Conservation (phyloP, 2,329 filamentous ascomycete species). For the Penicillium digitatum region DNA sequence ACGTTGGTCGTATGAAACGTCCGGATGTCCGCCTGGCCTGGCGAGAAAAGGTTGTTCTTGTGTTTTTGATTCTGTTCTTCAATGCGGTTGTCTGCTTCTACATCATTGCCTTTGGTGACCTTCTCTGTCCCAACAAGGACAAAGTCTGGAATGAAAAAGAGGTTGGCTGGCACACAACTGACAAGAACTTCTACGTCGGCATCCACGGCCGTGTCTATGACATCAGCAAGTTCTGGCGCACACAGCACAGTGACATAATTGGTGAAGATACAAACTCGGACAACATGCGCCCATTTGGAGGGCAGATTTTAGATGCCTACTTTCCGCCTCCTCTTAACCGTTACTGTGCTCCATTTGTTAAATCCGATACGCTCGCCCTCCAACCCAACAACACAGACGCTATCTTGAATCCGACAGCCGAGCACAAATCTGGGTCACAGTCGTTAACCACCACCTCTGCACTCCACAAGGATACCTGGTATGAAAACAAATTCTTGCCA, state of each 20-base stretch:
- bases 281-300: constrained; percentile 73
- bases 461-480: constrained; percentile 69
- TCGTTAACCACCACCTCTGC: constrained; percentile 55
- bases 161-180: constrained; percentile 65
- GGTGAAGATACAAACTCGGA: constrained; percentile 55
- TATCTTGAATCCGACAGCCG: constrained; percentile 50
- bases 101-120: constrained; percentile 77
- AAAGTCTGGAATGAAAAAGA: constrained; percentile 78
- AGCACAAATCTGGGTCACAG: constrained; percentile 67
- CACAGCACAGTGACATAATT: constrained; percentile 71
- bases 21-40: constrained; percentile 96
- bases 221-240: constrained; percentile 79
- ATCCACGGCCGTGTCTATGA: constrained; percentile 89
- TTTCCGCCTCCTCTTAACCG: constrained; percentile 73
- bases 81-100: constrained; percentile 85
- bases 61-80: constrained; percentile 72
- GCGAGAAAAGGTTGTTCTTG: constrained; percentile 88
- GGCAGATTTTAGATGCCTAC: constrained; percentile 75
- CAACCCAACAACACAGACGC: constrained; percentile 64
- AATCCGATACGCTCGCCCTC: constrained; percentile 48
- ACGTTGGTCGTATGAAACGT: constrained; percentile 88
- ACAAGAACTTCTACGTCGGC: constrained; percentile 78
- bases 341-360: constrained; percentile 71
- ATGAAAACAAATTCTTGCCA: constrained; percentile 67
- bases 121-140: constrained; percentile 86